phyloP scores from a whole-genome alignment of 1,284 basidiomycete genomes.

The Apiotrichum siamense region DNA sequence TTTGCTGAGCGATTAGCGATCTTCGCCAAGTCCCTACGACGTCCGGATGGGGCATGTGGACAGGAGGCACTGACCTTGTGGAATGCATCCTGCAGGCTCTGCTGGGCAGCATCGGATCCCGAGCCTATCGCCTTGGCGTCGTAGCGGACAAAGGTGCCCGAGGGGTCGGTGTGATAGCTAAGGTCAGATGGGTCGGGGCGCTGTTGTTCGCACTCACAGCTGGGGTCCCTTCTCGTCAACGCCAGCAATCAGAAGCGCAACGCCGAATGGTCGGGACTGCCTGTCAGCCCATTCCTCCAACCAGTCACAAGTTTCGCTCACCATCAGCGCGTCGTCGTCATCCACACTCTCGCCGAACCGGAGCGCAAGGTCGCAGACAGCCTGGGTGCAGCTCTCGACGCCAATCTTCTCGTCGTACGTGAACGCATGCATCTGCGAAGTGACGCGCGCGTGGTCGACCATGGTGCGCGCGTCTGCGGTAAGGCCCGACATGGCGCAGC shows the following conservation, averaged over 20 bases:
- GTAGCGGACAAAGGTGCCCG: constrained; percentile 95
- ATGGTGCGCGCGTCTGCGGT: constrained; percentile 98
- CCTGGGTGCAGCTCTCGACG: constrained; percentile 94
- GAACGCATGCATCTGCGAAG: constrained; percentile 91
- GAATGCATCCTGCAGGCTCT: constrained; percentile 95
- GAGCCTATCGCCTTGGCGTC: constrained; percentile 98
- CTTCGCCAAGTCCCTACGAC: too few relatives aligned
- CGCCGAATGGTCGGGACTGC: constrained; percentile 93
- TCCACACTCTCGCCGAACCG: constrained; percentile 98
- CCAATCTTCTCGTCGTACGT: constrained; percentile 96
- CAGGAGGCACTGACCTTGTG: constrained; percentile 63
- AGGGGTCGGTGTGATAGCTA: constrained; percentile 96
- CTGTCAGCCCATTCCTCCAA: neutral
- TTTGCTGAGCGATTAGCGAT: constrained; percentile 68
- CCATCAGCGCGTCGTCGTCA: constrained; percentile 97
- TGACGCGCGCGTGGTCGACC: constrained; percentile 99
- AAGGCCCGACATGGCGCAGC: constrained; percentile 96
- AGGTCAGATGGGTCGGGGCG: constrained; percentile 10
- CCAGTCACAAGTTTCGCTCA: too few relatives aligned
- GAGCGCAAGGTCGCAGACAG: constrained; percentile 94
- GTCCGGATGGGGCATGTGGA: neutral
- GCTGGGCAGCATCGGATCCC: constrained; percentile 95
- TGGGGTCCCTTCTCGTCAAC: constrained; percentile 95
- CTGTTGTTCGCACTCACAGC: constrained; percentile 55
- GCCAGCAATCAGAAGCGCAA: constrained; percentile 93